Base-by-base conservation (phyloP, 2,329 filamentous ascomycete genomes). In the Fusarium sp. region DNA sequence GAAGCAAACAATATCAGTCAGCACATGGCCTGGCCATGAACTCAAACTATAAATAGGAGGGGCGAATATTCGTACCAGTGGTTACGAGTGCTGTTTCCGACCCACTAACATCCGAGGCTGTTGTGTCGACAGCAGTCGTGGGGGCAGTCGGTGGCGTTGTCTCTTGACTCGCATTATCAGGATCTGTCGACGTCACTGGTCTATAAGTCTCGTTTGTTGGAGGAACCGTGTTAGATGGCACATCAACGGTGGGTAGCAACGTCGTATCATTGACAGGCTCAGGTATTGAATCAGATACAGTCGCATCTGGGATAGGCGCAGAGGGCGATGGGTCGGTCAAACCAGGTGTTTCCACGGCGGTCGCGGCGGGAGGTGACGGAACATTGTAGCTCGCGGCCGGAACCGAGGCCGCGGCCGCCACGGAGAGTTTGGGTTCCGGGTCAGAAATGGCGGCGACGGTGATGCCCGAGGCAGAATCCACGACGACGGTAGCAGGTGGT, bases 401-500 rank as follows among this genome's bases (percentile, higher is more conserved):
- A 53, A 68, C 65, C 20, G 75, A 65, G 45, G 69, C 73, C 60
- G 71, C 70, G 62, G 57, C 73, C 56, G 76, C 75, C 60, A 66
- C 60, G 45, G 75, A 73, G 35, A 67, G 57, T 52, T 64, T 64
- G 32, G 73, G 62, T 44, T 74, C 76, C 42, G 73, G 74, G 61
- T 73, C 61, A 32, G 81, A 75, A 70, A 77, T 78, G 63, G 77
- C 75, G 66, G 77, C 75, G 67, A 81, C 73, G 60, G 83, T 83
- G 57, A 80, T 76, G 71, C 78, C 81, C 41, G 82, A 80, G 60
- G 74, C 74, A 50, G 79, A 71, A 73, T 80, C 78, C 67, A 80
- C 73, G 66, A 83, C 74, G 60, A 81, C 77, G 60, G 83, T 83
- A 72, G 80, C 78, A 40, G 83, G 77, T 48, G 80, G 69, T 42